phyloP scores from a whole-genome alignment of 2,329 filamentous ascomycete genomes.

The Penicillium glabrum region DNA sequence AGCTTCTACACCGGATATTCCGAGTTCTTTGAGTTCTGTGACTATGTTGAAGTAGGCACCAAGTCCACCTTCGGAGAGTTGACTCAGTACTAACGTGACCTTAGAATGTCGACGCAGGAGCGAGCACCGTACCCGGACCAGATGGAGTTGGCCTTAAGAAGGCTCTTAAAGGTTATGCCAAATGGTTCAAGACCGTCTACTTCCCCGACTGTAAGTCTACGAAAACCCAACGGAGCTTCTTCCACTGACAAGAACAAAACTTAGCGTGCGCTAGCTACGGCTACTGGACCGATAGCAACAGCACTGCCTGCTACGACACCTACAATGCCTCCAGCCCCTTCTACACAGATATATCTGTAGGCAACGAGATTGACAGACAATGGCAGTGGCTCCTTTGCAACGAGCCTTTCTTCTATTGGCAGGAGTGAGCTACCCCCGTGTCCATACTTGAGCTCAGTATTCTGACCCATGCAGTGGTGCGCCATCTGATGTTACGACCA shows the following conservation, averaged over 20 bases:
- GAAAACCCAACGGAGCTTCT: background rate
- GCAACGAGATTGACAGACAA: conserved; percentile 51
- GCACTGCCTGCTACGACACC: conserved; percentile 54
- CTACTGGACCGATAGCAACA: conserved; percentile 48
- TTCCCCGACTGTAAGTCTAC: conserved; percentile 50
- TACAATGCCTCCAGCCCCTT: conserved; percentile 52
- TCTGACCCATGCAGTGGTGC: conserved; percentile 47
- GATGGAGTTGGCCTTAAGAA: conserved; percentile 56
- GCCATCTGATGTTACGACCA: conserved; percentile 44
- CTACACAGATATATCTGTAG: conserved; percentile 51
- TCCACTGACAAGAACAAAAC: background rate
- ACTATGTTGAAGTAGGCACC: conserved; percentile 48
- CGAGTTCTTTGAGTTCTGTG: conserved; percentile 49
- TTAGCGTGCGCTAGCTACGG: conserved; percentile 50
- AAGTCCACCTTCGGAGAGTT: too few relatives aligned
- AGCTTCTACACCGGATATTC: conserved; percentile 52
- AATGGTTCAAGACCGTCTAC: conserved; percentile 50
- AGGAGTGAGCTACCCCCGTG: conserved; percentile 42
- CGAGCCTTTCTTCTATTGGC: conserved; percentile 61
- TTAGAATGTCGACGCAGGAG: conserved; percentile 33
- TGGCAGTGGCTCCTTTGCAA: conserved; percentile 66
- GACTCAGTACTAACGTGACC: conserved; percentile 8
- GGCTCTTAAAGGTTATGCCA: conserved; percentile 56
- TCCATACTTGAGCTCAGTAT: background rate
- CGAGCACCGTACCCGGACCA: conserved; percentile 31